Evolutionary conservation across 108 stramenopile species (phyloP).

Genomic region (Cyclotella baltica): DNA sequence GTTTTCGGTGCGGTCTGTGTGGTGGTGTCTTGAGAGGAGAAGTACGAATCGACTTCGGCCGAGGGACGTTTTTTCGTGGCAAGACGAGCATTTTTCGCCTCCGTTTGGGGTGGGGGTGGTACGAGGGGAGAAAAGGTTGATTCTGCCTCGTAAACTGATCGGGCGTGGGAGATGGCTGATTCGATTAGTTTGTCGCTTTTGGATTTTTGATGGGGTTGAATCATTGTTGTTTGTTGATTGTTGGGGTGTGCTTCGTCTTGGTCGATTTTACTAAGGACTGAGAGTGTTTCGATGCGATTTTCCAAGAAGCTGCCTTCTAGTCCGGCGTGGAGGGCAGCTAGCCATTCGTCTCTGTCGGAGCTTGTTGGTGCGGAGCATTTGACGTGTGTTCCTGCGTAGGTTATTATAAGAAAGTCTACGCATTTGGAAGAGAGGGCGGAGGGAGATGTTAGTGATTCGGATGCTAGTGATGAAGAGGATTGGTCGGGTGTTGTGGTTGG

Average conservation of each 20-base stretch:
- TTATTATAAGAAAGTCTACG: conserved; percentile 62
- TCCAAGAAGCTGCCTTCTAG: conserved; percentile 62
- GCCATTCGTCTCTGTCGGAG: conserved; percentile 76
- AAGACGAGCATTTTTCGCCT: conserved; percentile 30
- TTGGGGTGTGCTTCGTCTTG: not conserved
- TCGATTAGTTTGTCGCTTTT: conserved; percentile 36
- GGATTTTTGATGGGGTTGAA: not conserved
- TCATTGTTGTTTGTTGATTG: not conserved
- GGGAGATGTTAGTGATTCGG: conserved; percentile 39
- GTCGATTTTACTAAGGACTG: conserved; percentile 30
- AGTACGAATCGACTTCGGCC: conserved; percentile 11
- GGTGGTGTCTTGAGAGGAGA: not conserved
- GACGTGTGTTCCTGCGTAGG: conserved; percentile 81
- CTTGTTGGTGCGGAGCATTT: conserved; percentile 67
- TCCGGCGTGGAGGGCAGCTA: conserved; percentile 77
- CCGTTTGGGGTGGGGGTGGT: conserved; percentile 43
- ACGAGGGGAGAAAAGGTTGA: conserved; percentile 21
- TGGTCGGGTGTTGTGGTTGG: conserved; percentile 31
- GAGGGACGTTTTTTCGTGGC: conserved; percentile 12
- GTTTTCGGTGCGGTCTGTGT: conserved; percentile 22
- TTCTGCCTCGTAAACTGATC: conserved; percentile 29
- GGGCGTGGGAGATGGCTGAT: conserved; percentile 30
- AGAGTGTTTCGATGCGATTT: conserved; percentile 38
- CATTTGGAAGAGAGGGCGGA: conserved; percentile 30
- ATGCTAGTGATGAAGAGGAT: conserved; percentile 46